Conservation (phyloP, 345 rosid species). For the Populus deltoides region DNA sequence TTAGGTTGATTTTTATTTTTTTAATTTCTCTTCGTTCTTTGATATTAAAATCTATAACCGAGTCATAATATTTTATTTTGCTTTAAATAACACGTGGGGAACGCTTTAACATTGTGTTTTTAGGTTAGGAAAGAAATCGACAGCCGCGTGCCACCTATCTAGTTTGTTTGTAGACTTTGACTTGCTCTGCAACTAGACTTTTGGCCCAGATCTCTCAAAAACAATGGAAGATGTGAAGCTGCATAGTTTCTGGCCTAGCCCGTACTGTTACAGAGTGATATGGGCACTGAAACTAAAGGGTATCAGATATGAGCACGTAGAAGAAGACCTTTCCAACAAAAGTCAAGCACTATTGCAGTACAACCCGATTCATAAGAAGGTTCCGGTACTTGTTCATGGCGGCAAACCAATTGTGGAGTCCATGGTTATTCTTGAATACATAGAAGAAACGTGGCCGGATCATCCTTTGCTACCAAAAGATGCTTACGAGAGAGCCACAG, state of each 20-base stretch:
- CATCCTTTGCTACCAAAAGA: slow-evolving; percentile 14
- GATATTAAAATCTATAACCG: no score
- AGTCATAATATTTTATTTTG: no score
- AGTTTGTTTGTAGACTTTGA: not conserved
- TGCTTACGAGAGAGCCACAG: slow-evolving; percentile 10
- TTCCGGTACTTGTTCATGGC: slow-evolving; percentile 16
- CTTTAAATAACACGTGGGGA: no score
- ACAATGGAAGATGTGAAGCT: slow-evolving; percentile 4
- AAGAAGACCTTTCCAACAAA: slow-evolving; percentile 14
- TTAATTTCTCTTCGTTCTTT: no score
- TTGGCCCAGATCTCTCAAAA: not conserved
- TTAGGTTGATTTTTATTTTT: no score
- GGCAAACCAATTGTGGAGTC: slow-evolving; percentile 12
- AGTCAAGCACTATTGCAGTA: slow-evolving; percentile 4
- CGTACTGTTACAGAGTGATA: not conserved
- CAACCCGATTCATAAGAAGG: slow-evolving; percentile 19
- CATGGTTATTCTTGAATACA: slow-evolving; percentile 12
- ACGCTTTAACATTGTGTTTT: no score
- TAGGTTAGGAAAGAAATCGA: no score
- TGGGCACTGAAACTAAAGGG: slow-evolving; percentile 22
- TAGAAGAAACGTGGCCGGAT: slow-evolving; percentile 21
- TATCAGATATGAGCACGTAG: not conserved
- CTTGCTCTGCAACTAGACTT: not conserved
- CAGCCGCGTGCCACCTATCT: no score
- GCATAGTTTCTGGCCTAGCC: slow-evolving; percentile 9